A percentile compares a stretch with the other conserved stretches of the same genome.
Evolutionary conservation across 2,329 filamentous ascomycete genomes (phyloP).

Genomic region (Zymoseptoria passerinii): DNA sequence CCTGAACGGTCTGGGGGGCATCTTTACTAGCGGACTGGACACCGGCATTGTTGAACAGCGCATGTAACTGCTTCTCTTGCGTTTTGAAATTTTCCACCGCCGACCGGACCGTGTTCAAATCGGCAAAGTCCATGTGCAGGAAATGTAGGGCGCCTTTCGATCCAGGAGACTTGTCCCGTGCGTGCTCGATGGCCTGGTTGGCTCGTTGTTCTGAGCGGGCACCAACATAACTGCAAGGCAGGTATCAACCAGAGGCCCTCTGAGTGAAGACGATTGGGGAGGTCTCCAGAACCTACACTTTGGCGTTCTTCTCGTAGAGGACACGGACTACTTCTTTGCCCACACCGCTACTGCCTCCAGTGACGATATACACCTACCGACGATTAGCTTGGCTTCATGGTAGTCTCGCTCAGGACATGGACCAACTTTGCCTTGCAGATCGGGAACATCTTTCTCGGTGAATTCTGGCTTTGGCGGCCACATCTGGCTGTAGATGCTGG

Average conservation of each 20-base stretch:
- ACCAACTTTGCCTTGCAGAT: background rate
- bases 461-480: background rate
- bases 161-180: slow-evolving; percentile 25
- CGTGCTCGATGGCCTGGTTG: slow-evolving; percentile 36
- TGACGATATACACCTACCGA: slow-evolving; percentile 16
- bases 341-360: slow-evolving; percentile 12
- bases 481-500: background rate
- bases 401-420: background rate
- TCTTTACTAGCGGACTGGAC: background rate
- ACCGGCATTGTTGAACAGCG: background rate
- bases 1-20: background rate
- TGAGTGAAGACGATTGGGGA: slow-evolving; percentile 44
- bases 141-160: slow-evolving; percentile 19
- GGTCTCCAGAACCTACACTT: background rate
- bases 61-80: background rate
- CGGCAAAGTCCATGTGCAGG: slow-evolving; percentile 3
- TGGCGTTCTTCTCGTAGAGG: slow-evolving; percentile 40
- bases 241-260: background rate
- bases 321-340: slow-evolving; percentile 31
- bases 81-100: slow-evolving; percentile 1
- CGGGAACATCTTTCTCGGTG: background rate
- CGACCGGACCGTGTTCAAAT: slow-evolving; percentile 2
- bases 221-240: background rate
- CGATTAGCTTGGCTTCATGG: background rate
- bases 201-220: slow-evolving; percentile 35